Evolutionary conservation across 1,284 basidiomycete species (phyloP), one percentile per base, ranked within the genome.

Genomic region (Ganoderma multipileum): DNA sequence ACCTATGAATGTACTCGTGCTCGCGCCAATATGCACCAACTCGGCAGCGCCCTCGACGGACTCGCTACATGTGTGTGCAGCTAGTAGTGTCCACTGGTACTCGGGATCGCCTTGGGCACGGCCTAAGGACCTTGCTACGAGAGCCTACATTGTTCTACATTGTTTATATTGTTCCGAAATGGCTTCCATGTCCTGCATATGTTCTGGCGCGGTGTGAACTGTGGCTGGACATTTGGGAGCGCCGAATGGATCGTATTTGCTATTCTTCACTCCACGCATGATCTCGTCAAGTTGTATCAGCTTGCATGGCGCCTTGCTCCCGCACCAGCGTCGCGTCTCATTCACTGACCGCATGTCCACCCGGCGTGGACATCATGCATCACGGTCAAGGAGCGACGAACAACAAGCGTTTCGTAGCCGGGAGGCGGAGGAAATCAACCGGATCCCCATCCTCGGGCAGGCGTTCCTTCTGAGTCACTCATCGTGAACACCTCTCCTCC

Each of bases 381-480:
- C 11, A 42, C 12, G n/a, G 18, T 26, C 14, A 7, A 33, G 20
- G 16, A 20, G 23, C 52, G 26, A 20, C 28, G 28, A 55, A 55
- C 52, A 55, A 20, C 39, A n/a, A 60, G 57, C 44, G 14, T 33
- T 42, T n/a, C 63, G 11, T 42, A 20, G 44, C 61, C 52, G 28
- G 18, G 52, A 30, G 28, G 52, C 14, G 55, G 55, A n/a, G 20
- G 18, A 38, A 58, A 36, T 38, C 20, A n/a, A 58, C 28, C 20
- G 33, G 9, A 20, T 57, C 55, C 55, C 20, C 6, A 33, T 38
- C 33, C 33, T 38, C 30, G 55, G 55, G 33, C 33, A 30, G 14
- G 23, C 47, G n/a, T 30, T 55, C 52, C 28, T 30, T 55, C 52
- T 30, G 20, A 23, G 23, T 50, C 23, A 50, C 28, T 55, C 16